Evolutionary conservation across 306 rosid genomes (phyloP), one percentile per base, ranked within the genome.

Genomic region (Lotus japonicus): DNA sequence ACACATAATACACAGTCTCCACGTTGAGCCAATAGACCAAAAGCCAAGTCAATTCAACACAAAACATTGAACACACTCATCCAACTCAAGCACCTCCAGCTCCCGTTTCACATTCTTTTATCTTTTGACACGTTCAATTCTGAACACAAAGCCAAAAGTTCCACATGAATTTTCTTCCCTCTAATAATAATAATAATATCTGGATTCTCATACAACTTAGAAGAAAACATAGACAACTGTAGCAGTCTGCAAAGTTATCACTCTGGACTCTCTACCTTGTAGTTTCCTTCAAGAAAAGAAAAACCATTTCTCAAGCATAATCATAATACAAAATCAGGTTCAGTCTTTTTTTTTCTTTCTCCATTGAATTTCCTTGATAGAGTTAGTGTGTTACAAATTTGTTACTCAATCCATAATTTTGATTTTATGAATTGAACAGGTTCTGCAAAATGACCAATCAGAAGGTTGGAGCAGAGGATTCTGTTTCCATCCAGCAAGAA

Each of bases 71-170:
- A 44, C 10, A 48, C 21, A 64, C 11, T 10, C 56, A 11, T 52
- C 19, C 41, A 21, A 12, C 42, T 77, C 82, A 71, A 77, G 58
- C 59, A 65, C 35, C 21, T 58, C 64, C 16, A 31, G 2, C 28
- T 64, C 66, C 66, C 72, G 70, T 64, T 39, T 23, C 51, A 18
- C 21, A 1, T 31, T 58, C 13, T 58, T 38, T 63, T 11, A 65
- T 65, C 73, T 58, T 58, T 77, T 67, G 72, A 79, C 75, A 67
- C 28, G 4, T 58, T 78, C 79, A 66, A 72, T 58, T 72, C 78
- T 39, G 12, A 6, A 63, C 60, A 44, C 35, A 18, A 26, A 53
- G 5, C 71, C 52, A 63, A 61, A 62, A 43, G 10, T 39, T 72
- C 61, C 35, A 39, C 11, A 4, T 5, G 8, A 2, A 12, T 42